Percentiles rank a stretch among this genome's conserved stretches.
phyloP scores from a whole-genome alignment of 148 eudicot species.

The Drosera capensis region DNA sequence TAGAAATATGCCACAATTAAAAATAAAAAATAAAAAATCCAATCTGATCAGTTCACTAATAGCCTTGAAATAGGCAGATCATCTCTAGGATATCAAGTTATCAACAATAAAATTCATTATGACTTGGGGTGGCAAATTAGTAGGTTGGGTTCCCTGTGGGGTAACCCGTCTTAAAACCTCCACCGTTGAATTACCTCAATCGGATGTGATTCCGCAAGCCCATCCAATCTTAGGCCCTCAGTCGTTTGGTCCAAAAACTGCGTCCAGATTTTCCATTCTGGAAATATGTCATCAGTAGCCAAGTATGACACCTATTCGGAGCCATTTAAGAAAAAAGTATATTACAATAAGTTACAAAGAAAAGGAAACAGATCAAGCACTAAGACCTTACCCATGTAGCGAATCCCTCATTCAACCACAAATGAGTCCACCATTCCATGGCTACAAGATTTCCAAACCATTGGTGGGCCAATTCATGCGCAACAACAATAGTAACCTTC shows the following conservation, averaged over 20 bases:
- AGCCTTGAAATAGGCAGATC: no score
- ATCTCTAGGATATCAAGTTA: no score
- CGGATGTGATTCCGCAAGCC: constrained; percentile 89
- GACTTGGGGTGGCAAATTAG: no score
- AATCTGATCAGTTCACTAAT: no score
- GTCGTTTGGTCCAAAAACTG: constrained; percentile 85
- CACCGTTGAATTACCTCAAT: constrained; percentile 92
- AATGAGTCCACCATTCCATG: constrained; percentile 99
- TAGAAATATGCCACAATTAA: no score
- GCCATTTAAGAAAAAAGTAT: constrained; percentile 2
- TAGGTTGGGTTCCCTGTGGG: no score
- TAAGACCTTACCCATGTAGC: constrained; percentile 73
- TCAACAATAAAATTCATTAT: no score
- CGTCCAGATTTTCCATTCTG: constrained; percentile 95
- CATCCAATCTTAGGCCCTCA: constrained; percentile 83
- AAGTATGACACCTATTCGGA: constrained; percentile 66
- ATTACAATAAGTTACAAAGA: not conserved
- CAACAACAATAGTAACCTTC: constrained; percentile 91
- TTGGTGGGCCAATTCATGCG: constrained; percentile 97
- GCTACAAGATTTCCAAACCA: constrained; percentile 99
- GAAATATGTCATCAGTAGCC: constrained; percentile 75
- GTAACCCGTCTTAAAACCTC: no score
- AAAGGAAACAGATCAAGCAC: not conserved
- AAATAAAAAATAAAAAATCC: no score
- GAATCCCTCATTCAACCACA: constrained; percentile 96